A percentile compares a stretch with the other conserved stretches of the same genome.
Conservation (phyloP, 495 filamentous ascomycete genomes). For the Annulohypoxylon nitens region DNA sequence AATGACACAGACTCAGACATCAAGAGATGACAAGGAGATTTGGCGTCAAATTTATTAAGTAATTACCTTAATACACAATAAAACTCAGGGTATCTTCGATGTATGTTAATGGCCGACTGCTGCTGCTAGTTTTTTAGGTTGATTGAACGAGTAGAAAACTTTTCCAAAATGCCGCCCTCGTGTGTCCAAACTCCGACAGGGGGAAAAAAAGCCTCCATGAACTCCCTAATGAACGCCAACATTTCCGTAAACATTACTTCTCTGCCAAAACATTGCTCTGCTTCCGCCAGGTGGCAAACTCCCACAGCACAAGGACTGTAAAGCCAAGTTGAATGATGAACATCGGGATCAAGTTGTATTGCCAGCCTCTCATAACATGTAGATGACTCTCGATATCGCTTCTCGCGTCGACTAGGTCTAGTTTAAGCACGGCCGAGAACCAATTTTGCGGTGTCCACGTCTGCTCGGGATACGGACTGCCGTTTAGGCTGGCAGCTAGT, state of each 20-base stretch:
- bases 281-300: conserved; percentile 42
- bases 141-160: background rate
- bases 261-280: conserved; percentile 16
- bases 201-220: background rate
- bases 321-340: conserved; percentile 59
- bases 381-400: conserved; percentile 58
- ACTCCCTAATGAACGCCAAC: background rate
- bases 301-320: conserved; percentile 40
- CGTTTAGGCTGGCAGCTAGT: conserved; percentile 53
- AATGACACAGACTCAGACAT: too few species aligned
- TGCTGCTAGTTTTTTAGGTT: background rate
- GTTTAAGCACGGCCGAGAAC: conserved; percentile 63
- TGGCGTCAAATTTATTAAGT: background rate
- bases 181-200: conserved; percentile 1
- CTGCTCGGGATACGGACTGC: conserved; percentile 57
- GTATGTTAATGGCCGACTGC: background rate
- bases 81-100: background rate
- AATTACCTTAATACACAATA: background rate
- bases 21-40: background rate
- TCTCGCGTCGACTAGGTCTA: conserved; percentile 56
- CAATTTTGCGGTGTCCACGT: conserved; percentile 70
- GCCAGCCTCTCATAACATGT: conserved; percentile 63
- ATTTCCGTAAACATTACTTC: conserved; percentile 17
- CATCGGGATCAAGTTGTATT: conserved; percentile 67
- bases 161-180: conserved; percentile 4